These are phyloP conservation scores for Litchi chinensis DNA, from an alignment of 345 rosid genomes.

Conservation along the genomic window DNA sequence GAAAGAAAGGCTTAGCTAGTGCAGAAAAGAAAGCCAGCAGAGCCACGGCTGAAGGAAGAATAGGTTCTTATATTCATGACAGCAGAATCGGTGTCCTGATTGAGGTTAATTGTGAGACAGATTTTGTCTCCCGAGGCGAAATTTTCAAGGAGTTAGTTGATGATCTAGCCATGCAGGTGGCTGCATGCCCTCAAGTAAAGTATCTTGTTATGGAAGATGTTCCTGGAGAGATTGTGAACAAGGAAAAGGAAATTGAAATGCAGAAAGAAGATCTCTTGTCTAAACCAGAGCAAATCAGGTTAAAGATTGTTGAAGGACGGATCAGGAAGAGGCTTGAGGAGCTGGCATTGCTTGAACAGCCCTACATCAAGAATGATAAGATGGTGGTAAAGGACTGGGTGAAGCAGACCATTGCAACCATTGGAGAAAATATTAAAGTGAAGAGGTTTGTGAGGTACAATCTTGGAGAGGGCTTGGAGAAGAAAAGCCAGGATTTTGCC, in stretches of 20 bases:
- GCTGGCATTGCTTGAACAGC: conserved; percentile 89
- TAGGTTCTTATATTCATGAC: conserved; percentile 92
- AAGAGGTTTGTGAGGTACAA: conserved; percentile 82
- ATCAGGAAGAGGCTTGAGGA: conserved; percentile 88
- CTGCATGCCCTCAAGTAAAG: conserved; percentile 91
- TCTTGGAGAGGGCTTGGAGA: conserved; percentile 93
- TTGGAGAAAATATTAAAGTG: conserved; percentile 92
- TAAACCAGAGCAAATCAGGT: conserved; percentile 88
- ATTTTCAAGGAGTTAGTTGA: conserved; percentile 93
- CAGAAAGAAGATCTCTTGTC: conserved; percentile 93
- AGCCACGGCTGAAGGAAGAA: conserved; percentile 93
- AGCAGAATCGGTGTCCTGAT: conserved; percentile 90
- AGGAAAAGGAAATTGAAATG: conserved; percentile 91
- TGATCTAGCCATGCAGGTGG: conserved; percentile 96
- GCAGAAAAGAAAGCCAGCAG: conserved; percentile 95
- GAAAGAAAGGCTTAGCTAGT: conserved; percentile 92
- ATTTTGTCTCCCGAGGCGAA: conserved; percentile 93
- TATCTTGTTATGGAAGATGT: conserved; percentile 84
- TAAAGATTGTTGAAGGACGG: conserved; percentile 90
- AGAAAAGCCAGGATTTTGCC: conserved; percentile 93
- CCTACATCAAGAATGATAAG: conserved; percentile 91
- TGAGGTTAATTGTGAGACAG: conserved; percentile 96
- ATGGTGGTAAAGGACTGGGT: conserved; percentile 81
- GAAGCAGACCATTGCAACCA: conserved; percentile 89
- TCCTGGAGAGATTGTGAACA: conserved; percentile 72